Conservation (phyloP, 306 rosid species). For the Fragaria ananassa region DNA sequence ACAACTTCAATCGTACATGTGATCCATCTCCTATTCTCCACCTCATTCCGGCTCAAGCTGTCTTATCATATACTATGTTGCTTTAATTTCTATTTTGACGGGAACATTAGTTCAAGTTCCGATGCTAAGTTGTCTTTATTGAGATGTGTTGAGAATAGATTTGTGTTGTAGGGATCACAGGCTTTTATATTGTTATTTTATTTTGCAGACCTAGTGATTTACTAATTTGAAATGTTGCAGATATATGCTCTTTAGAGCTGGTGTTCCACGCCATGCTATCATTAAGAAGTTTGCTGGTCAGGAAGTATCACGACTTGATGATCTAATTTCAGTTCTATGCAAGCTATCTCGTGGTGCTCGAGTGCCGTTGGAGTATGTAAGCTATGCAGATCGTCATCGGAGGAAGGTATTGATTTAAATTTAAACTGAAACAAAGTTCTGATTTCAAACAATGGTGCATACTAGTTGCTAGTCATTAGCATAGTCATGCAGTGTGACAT, state of each 20-base stretch:
- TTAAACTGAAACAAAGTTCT: too few species aligned
- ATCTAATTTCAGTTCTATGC: slow-evolving; percentile 61
- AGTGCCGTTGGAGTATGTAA: slow-evolving; percentile 80
- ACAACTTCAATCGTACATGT: too few species aligned
- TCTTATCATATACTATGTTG: background rate
- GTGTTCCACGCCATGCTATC: slow-evolving; percentile 95
- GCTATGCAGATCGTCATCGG: slow-evolving; percentile 79
- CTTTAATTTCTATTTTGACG: background rate
- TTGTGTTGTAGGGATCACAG: background rate
- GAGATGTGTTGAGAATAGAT: background rate
- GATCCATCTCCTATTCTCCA: too few species aligned
- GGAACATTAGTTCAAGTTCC: background rate
- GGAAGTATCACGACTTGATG: slow-evolving; percentile 73
- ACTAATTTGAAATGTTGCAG: slow-evolving; percentile 41
- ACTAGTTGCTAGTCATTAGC: background rate
- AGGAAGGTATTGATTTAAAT: slow-evolving; percentile 48
- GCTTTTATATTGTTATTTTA: background rate
- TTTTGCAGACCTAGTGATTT: slow-evolving; percentile 5
- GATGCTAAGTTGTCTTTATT: background rate
- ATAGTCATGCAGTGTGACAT: background rate
- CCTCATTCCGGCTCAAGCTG: background rate
- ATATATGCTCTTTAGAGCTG: slow-evolving; percentile 89
- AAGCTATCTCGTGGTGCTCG: slow-evolving; percentile 84
- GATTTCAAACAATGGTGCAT: background rate
- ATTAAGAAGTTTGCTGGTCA: slow-evolving; percentile 90